Evolutionary conservation across 164 flowering plant species (phyloP), one percentile per base, ranked within the genome.

Genomic region (Protea cynaroides): DNA sequence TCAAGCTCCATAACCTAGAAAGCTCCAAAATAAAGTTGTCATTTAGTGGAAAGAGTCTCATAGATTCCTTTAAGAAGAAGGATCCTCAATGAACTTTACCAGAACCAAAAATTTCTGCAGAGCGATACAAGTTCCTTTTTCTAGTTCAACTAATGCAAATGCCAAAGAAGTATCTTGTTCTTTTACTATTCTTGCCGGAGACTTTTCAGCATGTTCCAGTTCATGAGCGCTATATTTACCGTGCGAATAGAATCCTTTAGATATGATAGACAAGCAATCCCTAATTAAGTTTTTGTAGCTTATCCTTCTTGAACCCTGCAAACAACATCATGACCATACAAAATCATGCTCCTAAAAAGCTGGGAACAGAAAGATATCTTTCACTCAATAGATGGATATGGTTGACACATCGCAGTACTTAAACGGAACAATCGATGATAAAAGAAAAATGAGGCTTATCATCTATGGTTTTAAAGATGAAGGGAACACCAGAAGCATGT

Each of bases 1-100:
- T 90, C 98, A 70, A 90, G 87, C 76, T 90, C 96, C 85, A 86
- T 83, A 46, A 85, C 80, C 98, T 93, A 62, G 12, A 24, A 66
- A 43, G 22, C 6, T 24, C 53, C 44, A 37, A 63, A 56, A 43
- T 13, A 34, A 23, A 61, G n/a, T 43, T 25, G 4, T 21, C 3
- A 21, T 44, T 50, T 36, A 36, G 36, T 21, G 18, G 37, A 68
- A 23, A 6, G 22, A 25, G 43, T 65, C 40, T 15, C 24, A 29
- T 29, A 52, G 43, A 44, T 17, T 54, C 29, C 44, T 62, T 25
- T 55, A 57, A 9, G n/a, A 55, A 9, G n/a, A 55, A 40, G 10
- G 34, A 53, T 2, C 13, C 40, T 6, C 21, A 44, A 65, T 59
- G 64, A 51, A 67, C 21, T 77, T 70, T 71, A 90, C 98, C 86